Evolutionary conservation across 208 protist species (phyloP).

Genomic region (Vickermania ingenoplastis): DNA sequence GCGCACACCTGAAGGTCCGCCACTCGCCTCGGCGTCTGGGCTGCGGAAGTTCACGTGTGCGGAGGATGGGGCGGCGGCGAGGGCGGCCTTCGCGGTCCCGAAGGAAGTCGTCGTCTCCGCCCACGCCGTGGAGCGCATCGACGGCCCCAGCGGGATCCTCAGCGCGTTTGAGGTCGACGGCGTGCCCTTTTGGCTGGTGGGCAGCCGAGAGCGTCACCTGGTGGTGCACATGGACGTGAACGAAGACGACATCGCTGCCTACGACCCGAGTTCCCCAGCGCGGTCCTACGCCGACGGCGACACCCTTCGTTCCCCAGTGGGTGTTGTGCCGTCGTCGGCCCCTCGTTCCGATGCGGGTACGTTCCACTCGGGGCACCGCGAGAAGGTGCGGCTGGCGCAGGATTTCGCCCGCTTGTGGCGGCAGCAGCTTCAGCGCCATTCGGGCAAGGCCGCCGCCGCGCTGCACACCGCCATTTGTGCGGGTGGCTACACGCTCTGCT

Average conservation of each 20-base stretch:
- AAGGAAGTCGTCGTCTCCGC: constrained; percentile 24
- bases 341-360: neutral
- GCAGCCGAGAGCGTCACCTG: constrained; percentile 37
- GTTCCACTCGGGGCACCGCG: neutral
- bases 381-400: constrained; percentile 16
- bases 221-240: constrained; percentile 56
- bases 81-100: constrained; percentile 3
- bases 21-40: constrained; percentile 38
- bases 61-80: neutral
- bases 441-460: neutral
- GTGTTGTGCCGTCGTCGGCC: neutral
- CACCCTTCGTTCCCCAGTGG: neutral
- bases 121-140: constrained; percentile 48
- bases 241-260: constrained; percentile 46
- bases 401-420: constrained; percentile 48
- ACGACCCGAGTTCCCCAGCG: constrained; percentile 8
- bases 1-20: constrained; percentile 47
- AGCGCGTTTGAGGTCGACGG: constrained; percentile 30
- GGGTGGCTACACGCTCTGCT: constrained; percentile 42
- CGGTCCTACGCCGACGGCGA: neutral
- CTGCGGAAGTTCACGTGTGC: constrained; percentile 5
- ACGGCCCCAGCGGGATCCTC: constrained; percentile 60
- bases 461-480: constrained; percentile 28
- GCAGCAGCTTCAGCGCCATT: constrained; percentile 13
- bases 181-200: constrained; percentile 66